Evolutionary conservation across 106 monocot species (phyloP).

Genomic region (Acanthochlamys bracteata): DNA sequence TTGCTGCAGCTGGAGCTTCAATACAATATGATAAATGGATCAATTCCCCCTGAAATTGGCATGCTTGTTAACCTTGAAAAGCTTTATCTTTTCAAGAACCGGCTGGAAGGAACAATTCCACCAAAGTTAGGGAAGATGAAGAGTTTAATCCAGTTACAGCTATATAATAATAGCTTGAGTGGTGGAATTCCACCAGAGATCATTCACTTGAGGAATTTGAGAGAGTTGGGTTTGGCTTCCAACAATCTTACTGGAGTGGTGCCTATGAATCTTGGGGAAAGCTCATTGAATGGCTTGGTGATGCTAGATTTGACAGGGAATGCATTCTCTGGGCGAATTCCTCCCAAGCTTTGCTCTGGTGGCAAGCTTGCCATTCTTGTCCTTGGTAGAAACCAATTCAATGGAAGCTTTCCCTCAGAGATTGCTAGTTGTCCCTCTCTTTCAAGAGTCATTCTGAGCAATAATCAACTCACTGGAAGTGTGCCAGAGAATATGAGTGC

Average conservation of each 20-base stretch:
- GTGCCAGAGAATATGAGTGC: conserved; percentile 23
- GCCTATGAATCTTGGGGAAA: conserved; percentile 41
- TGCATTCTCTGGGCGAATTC: conserved; percentile 37
- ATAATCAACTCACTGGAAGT: conserved; percentile 36
- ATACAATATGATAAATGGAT: conserved; percentile 38
- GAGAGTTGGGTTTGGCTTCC: conserved; percentile 31
- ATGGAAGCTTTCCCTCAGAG: conserved; percentile 37
- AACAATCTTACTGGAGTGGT: conserved; percentile 54
- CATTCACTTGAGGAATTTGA: conserved; percentile 34
- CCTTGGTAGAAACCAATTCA: conserved; percentile 45
- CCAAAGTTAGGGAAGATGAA: conserved; percentile 33
- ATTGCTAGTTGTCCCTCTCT: conserved; percentile 37
- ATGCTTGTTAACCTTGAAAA: conserved; percentile 31
- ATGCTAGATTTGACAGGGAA: conserved; percentile 52
- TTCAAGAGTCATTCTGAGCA: conserved; percentile 38
- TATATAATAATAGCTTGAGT: conserved; percentile 41
- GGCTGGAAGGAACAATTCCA: conserved; percentile 44
- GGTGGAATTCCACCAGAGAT: conserved; percentile 38
- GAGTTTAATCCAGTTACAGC: conserved; percentile 22
- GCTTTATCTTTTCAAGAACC: conserved; percentile 41
- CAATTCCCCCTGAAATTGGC: conserved; percentile 33
- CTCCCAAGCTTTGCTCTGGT: conserved; percentile 39
- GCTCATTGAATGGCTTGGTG: conserved; percentile 25
- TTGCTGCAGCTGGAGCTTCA: conserved; percentile 39
- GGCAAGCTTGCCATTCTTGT: conserved; percentile 36